Percentiles rank a stretch among this genome's conserved stretches.
Evolutionary conservation across 2,329 filamentous ascomycete genomes (phyloP).

Genomic region (Apiospora arundinis): DNA sequence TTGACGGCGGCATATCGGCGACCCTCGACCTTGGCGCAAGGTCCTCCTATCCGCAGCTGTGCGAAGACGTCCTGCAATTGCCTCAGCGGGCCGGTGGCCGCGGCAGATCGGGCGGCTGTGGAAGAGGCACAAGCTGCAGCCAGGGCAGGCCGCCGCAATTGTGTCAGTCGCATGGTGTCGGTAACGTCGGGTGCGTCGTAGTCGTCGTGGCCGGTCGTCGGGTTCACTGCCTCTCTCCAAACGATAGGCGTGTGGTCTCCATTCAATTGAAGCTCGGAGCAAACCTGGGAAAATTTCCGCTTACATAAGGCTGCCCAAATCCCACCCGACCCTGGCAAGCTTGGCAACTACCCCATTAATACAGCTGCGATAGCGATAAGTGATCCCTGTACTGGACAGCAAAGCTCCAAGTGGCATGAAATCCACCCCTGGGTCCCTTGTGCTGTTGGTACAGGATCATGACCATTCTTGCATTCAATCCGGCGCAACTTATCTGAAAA

Average conservation of each 20-base stretch:
- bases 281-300: slow-evolving; percentile 27
- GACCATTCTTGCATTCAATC: background rate
- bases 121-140: slow-evolving; percentile 40
- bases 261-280: slow-evolving; percentile 21
- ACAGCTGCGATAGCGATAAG: slow-evolving; percentile 35
- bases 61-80: slow-evolving; percentile 41
- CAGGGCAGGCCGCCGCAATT: slow-evolving; percentile 51
- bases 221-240: slow-evolving; percentile 4
- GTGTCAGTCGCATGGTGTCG: slow-evolving; percentile 47
- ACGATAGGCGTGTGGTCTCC: background rate
- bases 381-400: slow-evolving; percentile 34
- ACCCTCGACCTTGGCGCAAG: slow-evolving; percentile 53
- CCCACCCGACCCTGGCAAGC: slow-evolving; percentile 19
- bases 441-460: background rate
- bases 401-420: slow-evolving; percentile 19
- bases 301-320: slow-evolving; percentile 24
- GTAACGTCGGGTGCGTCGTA: background rate
- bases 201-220: background rate
- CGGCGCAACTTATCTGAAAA: background rate
- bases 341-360: background rate
- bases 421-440: background rate
- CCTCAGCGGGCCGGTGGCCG: slow-evolving; percentile 27
- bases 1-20: slow-evolving; percentile 65
- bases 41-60: slow-evolving; percentile 37
- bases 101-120: slow-evolving; percentile 28